Conservation (phyloP, 306 rosid genomes). For the Hippophae rhamnoides region DNA sequence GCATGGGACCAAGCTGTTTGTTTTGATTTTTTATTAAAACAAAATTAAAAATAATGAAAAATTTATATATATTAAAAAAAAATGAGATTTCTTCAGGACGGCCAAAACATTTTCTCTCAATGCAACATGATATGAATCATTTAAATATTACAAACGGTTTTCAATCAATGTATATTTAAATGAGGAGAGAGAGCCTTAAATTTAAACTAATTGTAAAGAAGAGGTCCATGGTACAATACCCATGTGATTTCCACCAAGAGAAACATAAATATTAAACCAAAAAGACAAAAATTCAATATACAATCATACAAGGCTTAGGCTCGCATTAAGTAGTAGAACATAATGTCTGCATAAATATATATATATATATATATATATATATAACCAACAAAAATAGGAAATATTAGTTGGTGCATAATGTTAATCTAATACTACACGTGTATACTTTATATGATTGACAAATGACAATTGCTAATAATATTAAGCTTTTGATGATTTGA, state of each 20-base stretch:
- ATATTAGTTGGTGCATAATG: constrained; percentile 4
- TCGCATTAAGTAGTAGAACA: constrained; percentile 29
- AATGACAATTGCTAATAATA: too few species aligned
- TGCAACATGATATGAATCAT: constrained; percentile 54
- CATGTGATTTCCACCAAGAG: constrained; percentile 52
- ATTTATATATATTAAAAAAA: constrained; percentile 4
- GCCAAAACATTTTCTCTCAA: constrained; percentile 24
- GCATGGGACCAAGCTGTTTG: too few species aligned
- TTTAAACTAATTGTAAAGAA: constrained; percentile 31
- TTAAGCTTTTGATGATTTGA: too few species aligned
- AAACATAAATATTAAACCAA: constrained; percentile 17
- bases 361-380: too few species aligned
- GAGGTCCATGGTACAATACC: constrained; percentile 42
- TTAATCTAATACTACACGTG: constrained; percentile 19
- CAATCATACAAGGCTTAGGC: constrained; percentile 27
- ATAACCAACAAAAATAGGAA: background rate
- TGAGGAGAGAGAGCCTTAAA: constrained; percentile 35
- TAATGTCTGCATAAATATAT: constrained; percentile 13
- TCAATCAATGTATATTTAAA: constrained; percentile 34
- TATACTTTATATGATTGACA: background rate
- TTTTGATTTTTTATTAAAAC: too few species aligned
- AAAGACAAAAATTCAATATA: constrained; percentile 27
- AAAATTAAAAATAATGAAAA: constrained; percentile 15
- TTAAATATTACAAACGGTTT: constrained; percentile 32
- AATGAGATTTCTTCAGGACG: background rate